Evolutionary conservation across 2,329 filamentous ascomycete genomes (phyloP).

Genomic region (Clonostachys rosea): DNA sequence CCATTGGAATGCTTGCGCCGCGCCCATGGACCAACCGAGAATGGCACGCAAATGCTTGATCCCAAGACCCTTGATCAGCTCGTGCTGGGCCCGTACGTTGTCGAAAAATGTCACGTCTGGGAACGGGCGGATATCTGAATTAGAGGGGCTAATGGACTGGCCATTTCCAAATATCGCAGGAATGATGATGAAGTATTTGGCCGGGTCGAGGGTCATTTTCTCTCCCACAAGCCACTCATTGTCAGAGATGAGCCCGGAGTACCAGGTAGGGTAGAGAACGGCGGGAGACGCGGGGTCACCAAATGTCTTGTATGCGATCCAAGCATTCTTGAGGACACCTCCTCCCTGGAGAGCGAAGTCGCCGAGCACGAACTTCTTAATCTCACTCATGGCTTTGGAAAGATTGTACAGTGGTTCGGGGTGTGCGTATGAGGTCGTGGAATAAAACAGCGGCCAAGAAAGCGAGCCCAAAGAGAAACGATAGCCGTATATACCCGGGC

Average conservation of each 20-base stretch:
- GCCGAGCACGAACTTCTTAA: slow-evolving; percentile 45
- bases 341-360: slow-evolving; percentile 65
- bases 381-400: neutral
- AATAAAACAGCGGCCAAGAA: neutral
- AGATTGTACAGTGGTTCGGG: neutral
- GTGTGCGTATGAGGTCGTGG: neutral
- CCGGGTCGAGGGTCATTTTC: slow-evolving; percentile 59
- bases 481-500: too few species aligned
- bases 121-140: slow-evolving; percentile 32
- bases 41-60: slow-evolving; percentile 37
- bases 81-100: slow-evolving; percentile 44
- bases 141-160: slow-evolving; percentile 48
- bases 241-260: slow-evolving; percentile 54
- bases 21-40: slow-evolving; percentile 54
- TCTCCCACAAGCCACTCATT: slow-evolving; percentile 72
- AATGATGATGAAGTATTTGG: slow-evolving; percentile 42
- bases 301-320: slow-evolving; percentile 74
- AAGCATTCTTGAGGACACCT: slow-evolving; percentile 55
- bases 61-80: slow-evolving; percentile 32
- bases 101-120: slow-evolving; percentile 41
- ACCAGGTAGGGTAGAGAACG: slow-evolving; percentile 77
- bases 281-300: slow-evolving; percentile 58
- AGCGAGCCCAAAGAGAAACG: neutral
- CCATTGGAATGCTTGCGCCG: slow-evolving; percentile 49
- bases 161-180: slow-evolving; percentile 47